Conservation (phyloP, 2,329 filamentous ascomycete genomes). For the Herpotrichia juniperi region DNA sequence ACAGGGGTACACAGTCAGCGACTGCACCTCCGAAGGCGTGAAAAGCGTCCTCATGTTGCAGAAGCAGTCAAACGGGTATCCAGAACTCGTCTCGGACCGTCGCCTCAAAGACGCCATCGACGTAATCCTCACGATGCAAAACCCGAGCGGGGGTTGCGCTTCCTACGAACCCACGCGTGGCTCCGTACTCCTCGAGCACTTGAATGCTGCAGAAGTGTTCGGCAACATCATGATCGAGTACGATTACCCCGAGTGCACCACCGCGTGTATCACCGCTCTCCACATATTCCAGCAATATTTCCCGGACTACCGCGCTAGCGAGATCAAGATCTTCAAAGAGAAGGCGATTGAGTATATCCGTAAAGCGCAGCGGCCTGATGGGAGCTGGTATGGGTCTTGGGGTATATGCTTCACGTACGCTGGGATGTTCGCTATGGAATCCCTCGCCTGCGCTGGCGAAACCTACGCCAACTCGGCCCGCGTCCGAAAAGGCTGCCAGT, state of each 20-base stretch:
- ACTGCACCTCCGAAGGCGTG: conserved; percentile 90
- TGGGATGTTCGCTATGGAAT: conserved; percentile 93
- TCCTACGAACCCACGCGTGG: conserved; percentile 88
- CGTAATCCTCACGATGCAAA: conserved; percentile 90
- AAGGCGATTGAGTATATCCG: conserved; percentile 85
- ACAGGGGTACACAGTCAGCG: conserved; percentile 94
- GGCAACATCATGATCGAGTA: conserved; percentile 98
- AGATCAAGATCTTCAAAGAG: conserved; percentile 75
- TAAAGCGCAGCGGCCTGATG: conserved; percentile 75
- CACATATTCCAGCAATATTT: conserved; percentile 81
- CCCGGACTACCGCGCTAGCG: conserved; percentile 76
- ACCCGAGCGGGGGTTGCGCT: conserved; percentile 81
- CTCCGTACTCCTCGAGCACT: conserved; percentile 76
- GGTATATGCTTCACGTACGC: conserved; percentile 98
- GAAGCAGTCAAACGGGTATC: conserved; percentile 69
- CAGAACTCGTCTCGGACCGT: conserved; percentile 73
- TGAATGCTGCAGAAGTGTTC: conserved; percentile 97
- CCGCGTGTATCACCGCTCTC: conserved; percentile 87
- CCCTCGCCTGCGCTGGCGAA: conserved; percentile 80
- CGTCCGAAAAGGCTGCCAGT: conserved; percentile 79
- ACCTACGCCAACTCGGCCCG: conserved; percentile 75
- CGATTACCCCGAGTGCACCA: conserved; percentile 97
- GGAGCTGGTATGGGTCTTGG: conserved; percentile 98
- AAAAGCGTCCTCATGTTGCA: conserved; percentile 88
- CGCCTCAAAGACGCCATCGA: conserved; percentile 89